Base-by-base conservation (phyloP, 345 rosid genomes). In the Euphorbia tirucalli region DNA sequence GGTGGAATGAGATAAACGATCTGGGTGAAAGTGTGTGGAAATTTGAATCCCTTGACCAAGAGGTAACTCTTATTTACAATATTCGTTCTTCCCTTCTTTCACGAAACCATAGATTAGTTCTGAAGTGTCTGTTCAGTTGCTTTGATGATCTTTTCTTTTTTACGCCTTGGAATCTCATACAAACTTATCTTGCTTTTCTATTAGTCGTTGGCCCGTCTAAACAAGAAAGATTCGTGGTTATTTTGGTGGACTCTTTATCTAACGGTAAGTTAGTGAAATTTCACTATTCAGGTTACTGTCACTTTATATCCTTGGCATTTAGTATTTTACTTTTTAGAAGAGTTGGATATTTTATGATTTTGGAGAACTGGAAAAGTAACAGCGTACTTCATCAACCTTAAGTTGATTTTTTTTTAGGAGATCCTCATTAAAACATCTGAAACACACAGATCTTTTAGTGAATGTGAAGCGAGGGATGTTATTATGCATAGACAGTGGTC, bases 1-100 rank as follows among this genome's bases (percentile, higher is more conserved):
- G 99, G 99, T 96, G 99, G 99, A 96, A 96, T 62, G 99, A 96
- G 86, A 93, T 93, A 70, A 80, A 96, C 83, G 98, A 96, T 78
- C 83, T 89, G 66, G 99, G 95, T 64, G 99, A 96, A 86, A 96
- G 99, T 66, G 97, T 96, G 5, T 96, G 99, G 99, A 89, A 77
- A 76, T 96, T 93, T 62, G 98, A 96, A 82, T 91, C 92, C 77
- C 99, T 96, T 77, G 99, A 93, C 74, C 98, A 93, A 77, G 99
- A 96, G 90, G 99, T 96, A 81, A 68, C 89, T 27, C 22, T 39
- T 27, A 69, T 44, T 35, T 35, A 35, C 22, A 62, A 55, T 44
- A 5, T 16, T 11, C 28, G 24, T 8, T 4, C 54, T 48, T 16
- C n/a, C 24, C 5, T 58, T n/a, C 49, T 2, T 74, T 65, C 50